phyloP scores from a whole-genome alignment of 805 yeast genomes.

The Saccharomyces paradoxus region DNA sequence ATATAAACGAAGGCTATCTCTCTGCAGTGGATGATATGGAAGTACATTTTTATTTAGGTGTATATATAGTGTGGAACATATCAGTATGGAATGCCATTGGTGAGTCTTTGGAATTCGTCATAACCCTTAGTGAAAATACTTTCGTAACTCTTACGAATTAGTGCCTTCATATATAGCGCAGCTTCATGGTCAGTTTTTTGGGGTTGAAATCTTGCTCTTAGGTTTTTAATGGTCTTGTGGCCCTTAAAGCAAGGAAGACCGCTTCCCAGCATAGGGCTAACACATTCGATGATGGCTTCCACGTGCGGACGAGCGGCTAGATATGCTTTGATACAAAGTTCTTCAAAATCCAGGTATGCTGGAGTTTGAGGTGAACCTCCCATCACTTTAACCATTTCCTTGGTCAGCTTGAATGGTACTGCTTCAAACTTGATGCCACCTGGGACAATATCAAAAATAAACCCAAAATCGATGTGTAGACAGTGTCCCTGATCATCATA shows the following conservation, averaged over 20 bases:
- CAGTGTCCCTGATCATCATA: constrained; percentile 93
- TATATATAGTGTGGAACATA: background rate
- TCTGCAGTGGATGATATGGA: background rate
- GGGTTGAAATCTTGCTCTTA: constrained; percentile 74
- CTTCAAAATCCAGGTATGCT: constrained; percentile 90
- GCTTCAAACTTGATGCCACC: constrained; percentile 98
- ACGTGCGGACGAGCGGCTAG: constrained; percentile 81
- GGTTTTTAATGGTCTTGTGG: constrained; percentile 63
- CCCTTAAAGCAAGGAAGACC: constrained; percentile 96
- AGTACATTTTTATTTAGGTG: background rate
- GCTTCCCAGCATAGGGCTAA: constrained; percentile 86
- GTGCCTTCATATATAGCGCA: constrained; percentile 60
- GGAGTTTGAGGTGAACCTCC: constrained; percentile 85
- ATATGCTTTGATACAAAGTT: constrained; percentile 86
- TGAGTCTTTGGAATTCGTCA: constrained; percentile 92
- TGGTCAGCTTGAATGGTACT: constrained; percentile 94
- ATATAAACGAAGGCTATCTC: background rate
- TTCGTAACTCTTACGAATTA: constrained; percentile 76
- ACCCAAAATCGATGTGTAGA: constrained; percentile 94
- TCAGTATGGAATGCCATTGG: constrained; percentile 93
- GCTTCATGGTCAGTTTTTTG: constrained; percentile 79
- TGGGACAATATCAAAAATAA: constrained; percentile 96
- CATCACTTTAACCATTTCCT: constrained; percentile 92
- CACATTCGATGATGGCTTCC: constrained; percentile 77
- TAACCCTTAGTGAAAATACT: constrained; percentile 87